A percentile compares a stretch with the other conserved stretches of the same genome.
phyloP scores from a whole-genome alignment of 1,284 basidiomycete genomes.

The Boletellus dicymbophilus region DNA sequence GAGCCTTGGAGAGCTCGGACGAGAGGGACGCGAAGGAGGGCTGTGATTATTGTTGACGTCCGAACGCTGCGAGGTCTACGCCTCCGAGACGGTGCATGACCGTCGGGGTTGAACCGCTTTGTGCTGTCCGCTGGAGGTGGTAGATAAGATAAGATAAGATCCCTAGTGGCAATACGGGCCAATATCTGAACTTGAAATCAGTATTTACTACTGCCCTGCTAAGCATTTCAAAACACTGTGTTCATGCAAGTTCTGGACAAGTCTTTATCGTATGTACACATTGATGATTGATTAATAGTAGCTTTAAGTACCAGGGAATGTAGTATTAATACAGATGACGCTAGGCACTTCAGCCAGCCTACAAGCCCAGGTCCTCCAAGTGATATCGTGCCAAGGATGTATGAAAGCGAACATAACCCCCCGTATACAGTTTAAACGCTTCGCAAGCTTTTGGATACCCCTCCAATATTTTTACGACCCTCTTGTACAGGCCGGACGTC shows the following conservation, averaged over 20 bases:
- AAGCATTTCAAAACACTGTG: too few relatives aligned
- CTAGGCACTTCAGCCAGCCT: neutral
- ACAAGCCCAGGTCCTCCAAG: constrained; percentile 20
- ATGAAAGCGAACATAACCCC: constrained; percentile 26
- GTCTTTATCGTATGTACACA: too few relatives aligned
- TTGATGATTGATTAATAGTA: too few relatives aligned
- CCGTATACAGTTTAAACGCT: constrained; percentile 15
- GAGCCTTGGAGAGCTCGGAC: constrained; percentile 72
- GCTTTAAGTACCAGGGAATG: too few relatives aligned
- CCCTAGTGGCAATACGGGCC: too few relatives aligned
- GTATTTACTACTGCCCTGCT: too few relatives aligned
- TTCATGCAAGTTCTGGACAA: too few relatives aligned
- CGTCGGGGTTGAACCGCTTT: too few relatives aligned
- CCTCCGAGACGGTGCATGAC: constrained; percentile 71
- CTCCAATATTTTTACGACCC: constrained; percentile 21
- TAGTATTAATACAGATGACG: too few relatives aligned
- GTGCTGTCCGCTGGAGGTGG: too few relatives aligned
- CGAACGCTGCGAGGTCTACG: constrained; percentile 76
- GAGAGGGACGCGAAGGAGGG: constrained; percentile 84
- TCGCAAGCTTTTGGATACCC: constrained; percentile 17
- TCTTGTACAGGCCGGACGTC: constrained; percentile 16
- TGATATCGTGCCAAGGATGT: constrained; percentile 18
- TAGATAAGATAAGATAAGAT: too few relatives aligned
- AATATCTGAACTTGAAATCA: too few relatives aligned
- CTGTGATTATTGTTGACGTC: constrained; percentile 70